These are phyloP conservation scores for Sphaceloma murrayae DNA, from an alignment of 2,329 filamentous ascomycete species.

Conservation along the genomic window DNA sequence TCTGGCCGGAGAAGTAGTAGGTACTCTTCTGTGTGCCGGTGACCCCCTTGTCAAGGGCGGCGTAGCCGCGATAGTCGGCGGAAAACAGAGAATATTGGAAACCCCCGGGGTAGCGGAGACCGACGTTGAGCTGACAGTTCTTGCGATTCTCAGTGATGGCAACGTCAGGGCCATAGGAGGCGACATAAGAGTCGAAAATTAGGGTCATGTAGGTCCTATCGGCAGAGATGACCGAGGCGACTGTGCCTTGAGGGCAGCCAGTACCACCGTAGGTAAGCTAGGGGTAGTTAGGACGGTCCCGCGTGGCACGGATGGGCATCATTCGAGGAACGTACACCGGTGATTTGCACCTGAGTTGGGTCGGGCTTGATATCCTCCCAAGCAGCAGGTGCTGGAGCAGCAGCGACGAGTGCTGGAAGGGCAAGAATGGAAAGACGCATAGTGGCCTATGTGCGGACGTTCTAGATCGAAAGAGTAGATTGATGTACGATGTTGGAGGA, in stretches of 20 bases:
- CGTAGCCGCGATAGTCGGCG: constrained; percentile 31
- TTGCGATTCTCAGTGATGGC: constrained; percentile 28
- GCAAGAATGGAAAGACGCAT: constrained; percentile 32
- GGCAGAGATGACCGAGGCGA: constrained; percentile 35
- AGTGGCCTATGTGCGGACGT: constrained; percentile 20
- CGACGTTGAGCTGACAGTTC: constrained; percentile 32
- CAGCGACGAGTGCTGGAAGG: constrained; percentile 28
- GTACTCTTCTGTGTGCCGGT: constrained; percentile 28
- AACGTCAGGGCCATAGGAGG: constrained; percentile 35
- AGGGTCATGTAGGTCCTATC: constrained; percentile 42
- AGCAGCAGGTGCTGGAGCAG: constrained; percentile 21
- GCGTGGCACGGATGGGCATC: too few relatives aligned
- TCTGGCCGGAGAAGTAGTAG: constrained; percentile 31
- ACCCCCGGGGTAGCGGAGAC: constrained; percentile 29
- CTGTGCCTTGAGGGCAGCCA: constrained; percentile 38
- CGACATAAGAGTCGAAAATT: constrained; percentile 45
- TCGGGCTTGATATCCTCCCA: constrained; percentile 6
- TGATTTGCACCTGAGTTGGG: constrained; percentile 16
- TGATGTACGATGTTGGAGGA: neutral
- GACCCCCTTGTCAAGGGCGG: constrained; percentile 29
- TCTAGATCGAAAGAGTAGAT: constrained; percentile 4
- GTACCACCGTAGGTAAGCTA: constrained; percentile 38
- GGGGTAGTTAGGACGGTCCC: neutral
- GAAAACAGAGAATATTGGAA: constrained; percentile 30
- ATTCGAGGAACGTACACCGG: constrained; percentile 17